Conservation (phyloP, 129 eudicot genomes). For the Chrysanthemum seticuspe region DNA sequence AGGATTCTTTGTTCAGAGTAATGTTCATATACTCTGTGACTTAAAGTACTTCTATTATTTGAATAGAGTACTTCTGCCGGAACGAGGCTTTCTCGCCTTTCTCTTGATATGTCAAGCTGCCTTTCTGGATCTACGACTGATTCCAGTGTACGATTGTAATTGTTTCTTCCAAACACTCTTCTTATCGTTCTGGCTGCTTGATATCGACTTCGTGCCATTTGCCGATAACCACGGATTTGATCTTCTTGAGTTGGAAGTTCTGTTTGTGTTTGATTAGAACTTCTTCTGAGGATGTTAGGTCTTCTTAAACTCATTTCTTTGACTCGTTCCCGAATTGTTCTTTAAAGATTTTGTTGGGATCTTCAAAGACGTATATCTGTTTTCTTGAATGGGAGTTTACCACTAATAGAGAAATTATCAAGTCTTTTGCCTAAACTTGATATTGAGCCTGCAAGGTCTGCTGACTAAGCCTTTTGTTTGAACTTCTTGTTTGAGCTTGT, state of each 20-base stretch:
- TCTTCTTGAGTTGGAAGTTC: not conserved
- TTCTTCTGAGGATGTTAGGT: not conserved
- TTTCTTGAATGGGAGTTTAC: too few species aligned
- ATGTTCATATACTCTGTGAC: not conserved
- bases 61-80: slow-evolving; percentile 1
- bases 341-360: not conserved
- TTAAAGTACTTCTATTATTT: not conserved
- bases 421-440: too few species aligned
- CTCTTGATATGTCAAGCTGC: not conserved
- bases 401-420: too few species aligned
- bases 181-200: not conserved
- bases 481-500: too few species aligned
- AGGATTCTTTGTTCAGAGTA: not conserved
- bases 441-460: too few species aligned
- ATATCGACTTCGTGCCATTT: not conserved
- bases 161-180: not conserved
- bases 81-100: not conserved
- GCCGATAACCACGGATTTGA: not conserved
- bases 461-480: too few species aligned
- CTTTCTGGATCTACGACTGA: not conserved
- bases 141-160: not conserved
- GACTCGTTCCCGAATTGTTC: not conserved
- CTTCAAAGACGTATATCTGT: too few species aligned
- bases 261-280: not conserved
- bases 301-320: not conserved